Evolutionary conservation across 495 filamentous ascomycete genomes (phyloP).

Genomic region (Hypoxylon intermedium): DNA sequence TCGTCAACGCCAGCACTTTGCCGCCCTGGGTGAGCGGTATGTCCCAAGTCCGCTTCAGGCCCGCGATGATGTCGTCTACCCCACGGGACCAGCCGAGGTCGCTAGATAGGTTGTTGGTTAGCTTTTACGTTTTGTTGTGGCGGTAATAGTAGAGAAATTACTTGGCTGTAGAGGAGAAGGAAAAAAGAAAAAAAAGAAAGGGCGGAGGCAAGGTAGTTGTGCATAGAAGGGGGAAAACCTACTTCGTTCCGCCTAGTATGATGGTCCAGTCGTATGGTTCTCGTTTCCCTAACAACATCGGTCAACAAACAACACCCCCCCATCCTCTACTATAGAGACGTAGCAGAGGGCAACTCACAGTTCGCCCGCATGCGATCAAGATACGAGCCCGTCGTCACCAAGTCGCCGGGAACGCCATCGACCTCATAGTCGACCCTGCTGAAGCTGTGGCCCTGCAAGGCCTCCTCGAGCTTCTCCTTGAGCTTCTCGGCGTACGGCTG

Average conservation of each 20-base stretch:
- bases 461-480: conserved; percentile 48
- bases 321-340: too few relatives aligned
- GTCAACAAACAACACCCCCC: too few relatives aligned
- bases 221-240: conserved; percentile 14
- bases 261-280: conserved; percentile 54
- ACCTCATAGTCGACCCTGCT: conserved; percentile 43
- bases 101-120: conserved; percentile 24
- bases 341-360: conserved; percentile 47
- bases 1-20: conserved; percentile 66
- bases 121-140: neutral
- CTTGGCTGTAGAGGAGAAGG: too few relatives aligned
- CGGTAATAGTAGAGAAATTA: neutral
- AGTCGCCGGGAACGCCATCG: conserved; percentile 60
- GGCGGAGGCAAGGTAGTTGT: neutral
- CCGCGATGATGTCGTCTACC: conserved; percentile 47
- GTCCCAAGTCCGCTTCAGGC: conserved; percentile 55
- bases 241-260: conserved; percentile 68
- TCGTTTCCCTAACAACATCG: conserved; percentile 17
- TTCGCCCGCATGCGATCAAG: conserved; percentile 52
- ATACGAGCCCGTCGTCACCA: conserved; percentile 55
- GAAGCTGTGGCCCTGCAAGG: conserved; percentile 42
- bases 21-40: conserved; percentile 52
- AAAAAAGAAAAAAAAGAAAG: too few relatives aligned
- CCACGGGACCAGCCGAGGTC: conserved; percentile 52
- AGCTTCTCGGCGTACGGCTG: conserved; percentile 60